Evolutionary conservation across 192 early-diverging fungal species (phyloP).

Genomic region (Coemansia sp.): DNA sequence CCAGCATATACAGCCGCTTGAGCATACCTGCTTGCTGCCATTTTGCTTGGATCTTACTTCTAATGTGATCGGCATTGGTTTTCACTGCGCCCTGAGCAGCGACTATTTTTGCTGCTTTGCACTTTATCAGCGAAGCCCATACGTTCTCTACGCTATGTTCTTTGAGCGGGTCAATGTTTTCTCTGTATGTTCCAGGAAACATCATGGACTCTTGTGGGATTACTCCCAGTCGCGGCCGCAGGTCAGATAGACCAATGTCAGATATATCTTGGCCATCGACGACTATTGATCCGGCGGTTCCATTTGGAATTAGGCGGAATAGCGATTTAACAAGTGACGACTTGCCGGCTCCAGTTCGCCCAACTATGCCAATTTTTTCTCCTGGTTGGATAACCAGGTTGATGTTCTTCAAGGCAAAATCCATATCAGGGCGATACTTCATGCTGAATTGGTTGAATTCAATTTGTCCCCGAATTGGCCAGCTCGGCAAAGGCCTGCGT

Average conservation of each 20-base stretch:
- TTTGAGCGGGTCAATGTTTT: slow-evolving; percentile 67
- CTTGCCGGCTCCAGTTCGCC: slow-evolving; percentile 77
- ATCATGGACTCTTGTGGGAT: slow-evolving; percentile 68
- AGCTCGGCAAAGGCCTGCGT: slow-evolving; percentile 17
- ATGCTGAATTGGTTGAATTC: slow-evolving; percentile 60
- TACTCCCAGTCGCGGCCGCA: slow-evolving; percentile 50
- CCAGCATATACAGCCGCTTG: not conserved
- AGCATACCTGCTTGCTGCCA: not conserved
- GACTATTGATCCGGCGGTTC: slow-evolving; percentile 53
- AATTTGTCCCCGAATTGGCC: slow-evolving; percentile 67
- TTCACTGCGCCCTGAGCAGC: not conserved
- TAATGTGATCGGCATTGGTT: not conserved
- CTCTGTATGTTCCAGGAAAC: slow-evolving; percentile 60
- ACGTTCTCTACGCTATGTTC: slow-evolving; percentile 57
- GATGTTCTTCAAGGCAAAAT: slow-evolving; percentile 61
- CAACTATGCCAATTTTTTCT: slow-evolving; percentile 67
- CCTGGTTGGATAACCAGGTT: slow-evolving; percentile 59
- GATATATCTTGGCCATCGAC: slow-evolving; percentile 74
- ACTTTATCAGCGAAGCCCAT: slow-evolving; percentile 59
- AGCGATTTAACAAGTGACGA: slow-evolving; percentile 60
- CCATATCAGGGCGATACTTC: slow-evolving; percentile 59
- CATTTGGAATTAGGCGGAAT: slow-evolving; percentile 64
- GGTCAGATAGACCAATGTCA: slow-evolving; percentile 55
- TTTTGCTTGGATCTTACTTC: not conserved
- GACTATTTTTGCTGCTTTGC: not conserved